These are phyloP conservation scores for Debaryomyces udenii DNA, from an alignment of 1,139 yeast genomes.

Conservation along the genomic window DNA sequence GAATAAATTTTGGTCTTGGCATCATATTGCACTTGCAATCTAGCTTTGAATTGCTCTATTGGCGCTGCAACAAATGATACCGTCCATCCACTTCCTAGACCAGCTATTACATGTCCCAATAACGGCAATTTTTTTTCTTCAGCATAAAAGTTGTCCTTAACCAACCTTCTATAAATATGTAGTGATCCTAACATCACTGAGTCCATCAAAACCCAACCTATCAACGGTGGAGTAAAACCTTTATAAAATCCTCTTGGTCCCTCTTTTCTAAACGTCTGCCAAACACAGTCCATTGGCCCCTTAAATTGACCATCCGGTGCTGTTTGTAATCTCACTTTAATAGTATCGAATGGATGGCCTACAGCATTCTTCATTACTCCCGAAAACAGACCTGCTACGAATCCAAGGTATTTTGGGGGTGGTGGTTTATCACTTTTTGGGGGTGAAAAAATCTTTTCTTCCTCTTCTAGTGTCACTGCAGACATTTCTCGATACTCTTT, in stretches of 20 bases:
- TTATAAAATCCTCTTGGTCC: constrained; percentile 79
- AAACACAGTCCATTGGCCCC: constrained; percentile 82
- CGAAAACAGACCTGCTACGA: constrained; percentile 84
- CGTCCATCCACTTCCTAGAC: constrained; percentile 86
- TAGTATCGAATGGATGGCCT: constrained; percentile 93
- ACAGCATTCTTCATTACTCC: constrained; percentile 87
- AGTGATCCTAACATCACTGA: constrained; percentile 85
- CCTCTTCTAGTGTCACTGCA: constrained; percentile 32
- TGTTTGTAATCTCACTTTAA: constrained; percentile 86
- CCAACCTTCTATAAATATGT: constrained; percentile 70
- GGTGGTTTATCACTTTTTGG: constrained; percentile 27
- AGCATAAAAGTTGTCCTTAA: constrained; percentile 65
- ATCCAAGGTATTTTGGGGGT: constrained; percentile 69
- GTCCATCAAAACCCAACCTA: constrained; percentile 95
- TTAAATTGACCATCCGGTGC: constrained; percentile 69
- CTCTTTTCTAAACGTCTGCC: constrained; percentile 70
- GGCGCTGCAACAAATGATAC: constrained; percentile 95
- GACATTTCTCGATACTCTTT: constrained; percentile 22
- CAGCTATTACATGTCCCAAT: constrained; percentile 73
- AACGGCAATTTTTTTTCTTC: constrained; percentile 66
- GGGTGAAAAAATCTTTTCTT: constrained; percentile 22
- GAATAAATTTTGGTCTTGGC: constrained; percentile 65
- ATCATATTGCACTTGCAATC: constrained; percentile 88
- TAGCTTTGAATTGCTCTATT: constrained; percentile 84
- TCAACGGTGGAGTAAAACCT: constrained; percentile 89